Evolutionary conservation across 2,329 filamentous ascomycete genomes (phyloP), one percentile per base, ranked within the genome.

Genomic region (Clarireedia sp.): DNA sequence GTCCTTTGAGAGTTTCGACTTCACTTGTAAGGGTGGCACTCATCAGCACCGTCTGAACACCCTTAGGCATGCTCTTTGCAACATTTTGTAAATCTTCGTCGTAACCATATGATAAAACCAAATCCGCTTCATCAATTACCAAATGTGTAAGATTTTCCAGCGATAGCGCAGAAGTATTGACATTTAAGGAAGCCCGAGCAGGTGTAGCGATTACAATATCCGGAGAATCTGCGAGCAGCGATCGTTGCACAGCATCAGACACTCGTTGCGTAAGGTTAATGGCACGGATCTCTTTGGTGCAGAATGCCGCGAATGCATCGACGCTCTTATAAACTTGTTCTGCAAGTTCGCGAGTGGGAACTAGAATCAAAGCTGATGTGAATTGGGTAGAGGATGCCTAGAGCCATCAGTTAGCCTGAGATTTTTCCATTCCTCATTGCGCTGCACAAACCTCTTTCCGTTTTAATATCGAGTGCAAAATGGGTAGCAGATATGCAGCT

Each of bases 191-290:
- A 14, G 88, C 90, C 64, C 89, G 80, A n/a, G 89, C 84, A 0
- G 94, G 94, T 0, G 95, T 99, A 0, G 91, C 88, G 45, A 99
- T 84, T 49, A 99, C 83, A 55, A 99, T 81, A 66, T 99, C 91
- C 8, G 94, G 94, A 1, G 80, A 81, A 68, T 90, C 90, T 53
- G 90, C 85, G 44, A 99, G 81, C 59, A 96, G 82, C 0, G 91
- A 89, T 59, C 88, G 82, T 68, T 95, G 90, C 1, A 97, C 94
- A 3, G 86, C 86, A 64, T 95, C 89, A 43, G 90, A 89, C 38
- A 96, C 85, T 68, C 95, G 95, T 67, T 94, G 87, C 19, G 90
- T 92, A 54, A 99, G 77, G 69, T 96, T 97, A 67, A 91, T 83
- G 43, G 84, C 83, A 57, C 86, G 82, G 17, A 97, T 77, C 58